These are phyloP conservation scores for Fonsecaea monophora DNA, from an alignment of 2,329 filamentous ascomycete genomes.

Conservation along the genomic window DNA sequence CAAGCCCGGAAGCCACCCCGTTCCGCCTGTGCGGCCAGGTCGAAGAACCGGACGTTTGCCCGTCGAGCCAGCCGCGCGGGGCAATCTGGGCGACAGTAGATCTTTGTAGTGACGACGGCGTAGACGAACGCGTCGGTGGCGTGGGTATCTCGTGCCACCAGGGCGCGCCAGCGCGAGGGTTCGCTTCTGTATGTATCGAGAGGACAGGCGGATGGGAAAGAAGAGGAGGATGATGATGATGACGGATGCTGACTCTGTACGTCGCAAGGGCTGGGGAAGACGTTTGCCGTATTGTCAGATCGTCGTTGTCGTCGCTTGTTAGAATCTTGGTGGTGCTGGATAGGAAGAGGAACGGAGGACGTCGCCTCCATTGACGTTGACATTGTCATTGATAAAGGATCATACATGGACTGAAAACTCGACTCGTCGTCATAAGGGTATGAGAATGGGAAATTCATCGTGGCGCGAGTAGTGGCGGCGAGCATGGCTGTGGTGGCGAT, in stretches of 20 bases:
- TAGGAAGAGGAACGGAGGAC: not conserved
- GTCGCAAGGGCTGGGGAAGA: too few species aligned
- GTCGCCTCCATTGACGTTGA: not conserved
- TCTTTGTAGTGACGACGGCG: slow-evolving; percentile 62
- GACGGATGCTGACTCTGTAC: too few species aligned
- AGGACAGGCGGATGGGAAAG: not conserved
- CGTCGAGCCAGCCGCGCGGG: slow-evolving; percentile 63
- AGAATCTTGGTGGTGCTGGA: not conserved
- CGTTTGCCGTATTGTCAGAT: too few species aligned
- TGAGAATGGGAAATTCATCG: slow-evolving; percentile 9
- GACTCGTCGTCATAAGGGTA: not conserved
- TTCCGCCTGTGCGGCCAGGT: slow-evolving; percentile 55
- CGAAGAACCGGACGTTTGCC: slow-evolving; percentile 63
- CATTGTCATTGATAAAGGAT: not conserved
- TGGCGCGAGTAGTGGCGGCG: not conserved
- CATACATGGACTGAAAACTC: not conserved
- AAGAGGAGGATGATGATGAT: too few species aligned
- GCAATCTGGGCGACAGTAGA: slow-evolving; percentile 64
- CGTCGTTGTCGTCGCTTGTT: not conserved
- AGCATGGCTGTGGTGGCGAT: not conserved
- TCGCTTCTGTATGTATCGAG: slow-evolving; percentile 14
- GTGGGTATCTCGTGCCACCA: slow-evolving; percentile 53
- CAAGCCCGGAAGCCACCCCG: slow-evolving; percentile 61
- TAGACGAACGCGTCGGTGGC: slow-evolving; percentile 60
- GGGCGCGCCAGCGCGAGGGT: slow-evolving; percentile 51